These are phyloP conservation scores for Metarhizium guizhouense DNA, from an alignment of 2,329 filamentous ascomycete species.

Conservation along the genomic window DNA sequence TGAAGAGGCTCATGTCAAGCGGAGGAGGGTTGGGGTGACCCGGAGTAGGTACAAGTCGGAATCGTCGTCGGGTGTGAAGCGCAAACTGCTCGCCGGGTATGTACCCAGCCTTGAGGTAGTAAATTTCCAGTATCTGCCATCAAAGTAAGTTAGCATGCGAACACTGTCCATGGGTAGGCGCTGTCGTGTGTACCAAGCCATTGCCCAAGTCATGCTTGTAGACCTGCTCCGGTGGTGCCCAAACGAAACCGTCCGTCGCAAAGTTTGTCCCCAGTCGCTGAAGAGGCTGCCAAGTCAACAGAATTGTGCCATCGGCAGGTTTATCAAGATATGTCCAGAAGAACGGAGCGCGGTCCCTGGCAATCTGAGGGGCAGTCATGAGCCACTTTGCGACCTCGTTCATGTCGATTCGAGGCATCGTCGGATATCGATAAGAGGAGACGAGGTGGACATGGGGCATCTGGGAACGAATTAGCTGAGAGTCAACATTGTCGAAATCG, in stretches of 20 bases:
- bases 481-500: not conserved
- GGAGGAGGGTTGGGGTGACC: conserved; percentile 60
- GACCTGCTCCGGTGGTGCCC: conserved; percentile 71
- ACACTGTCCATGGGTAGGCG: not conserved
- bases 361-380: conserved; percentile 73
- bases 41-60: conserved; percentile 69
- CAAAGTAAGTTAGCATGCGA: not conserved
- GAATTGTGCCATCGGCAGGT: conserved; percentile 71
- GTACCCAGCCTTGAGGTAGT: conserved; percentile 73
- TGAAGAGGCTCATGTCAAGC: conserved; percentile 76
- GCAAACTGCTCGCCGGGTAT: conserved; percentile 66
- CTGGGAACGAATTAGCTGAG: conserved; percentile 32
- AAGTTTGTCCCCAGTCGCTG: conserved; percentile 63
- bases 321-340: conserved; percentile 87
- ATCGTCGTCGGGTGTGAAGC: conserved; percentile 72
- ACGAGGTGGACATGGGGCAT: conserved; percentile 85
- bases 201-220: conserved; percentile 65
- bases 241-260: conserved; percentile 87
- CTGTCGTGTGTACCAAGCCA: conserved; percentile 37
- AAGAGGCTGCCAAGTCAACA: conserved; percentile 83
- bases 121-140: conserved; percentile 74
- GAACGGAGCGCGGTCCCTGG: conserved; percentile 77
- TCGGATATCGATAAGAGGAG: conserved; percentile 73
- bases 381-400: conserved; percentile 78
- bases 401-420: conserved; percentile 60